These are phyloP conservation scores for Fraxinus dipetala DNA, from an alignment of 305 asterid genomes.

Conservation along the genomic window DNA sequence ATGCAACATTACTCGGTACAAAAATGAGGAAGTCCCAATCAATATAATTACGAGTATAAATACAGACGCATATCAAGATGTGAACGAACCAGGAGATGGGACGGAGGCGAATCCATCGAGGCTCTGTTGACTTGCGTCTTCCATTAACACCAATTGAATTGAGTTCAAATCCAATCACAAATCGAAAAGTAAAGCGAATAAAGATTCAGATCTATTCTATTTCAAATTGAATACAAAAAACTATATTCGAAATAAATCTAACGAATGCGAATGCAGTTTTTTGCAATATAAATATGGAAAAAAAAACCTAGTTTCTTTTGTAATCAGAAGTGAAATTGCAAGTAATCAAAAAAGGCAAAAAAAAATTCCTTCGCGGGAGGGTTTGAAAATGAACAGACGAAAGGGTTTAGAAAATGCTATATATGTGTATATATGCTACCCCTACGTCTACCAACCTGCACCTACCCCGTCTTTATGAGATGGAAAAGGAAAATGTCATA, in stretches of 20 bases:
- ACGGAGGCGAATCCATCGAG: slow-evolving; percentile 65
- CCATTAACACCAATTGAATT: slow-evolving; percentile 52
- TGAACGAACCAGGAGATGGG: slow-evolving; percentile 62
- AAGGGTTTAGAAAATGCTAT: slow-evolving; percentile 7
- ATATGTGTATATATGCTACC: background rate
- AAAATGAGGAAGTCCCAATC: background rate
- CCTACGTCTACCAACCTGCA: background rate
- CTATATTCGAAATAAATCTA: background rate
- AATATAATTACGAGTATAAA: background rate
- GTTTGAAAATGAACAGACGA: slow-evolving; percentile 32
- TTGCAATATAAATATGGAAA: background rate
- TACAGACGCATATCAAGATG: background rate
- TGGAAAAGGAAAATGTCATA: background rate
- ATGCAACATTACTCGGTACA: background rate
- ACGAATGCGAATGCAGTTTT: background rate
- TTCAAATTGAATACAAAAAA: slow-evolving; percentile 9
- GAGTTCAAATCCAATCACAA: slow-evolving; percentile 26
- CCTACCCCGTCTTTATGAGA: background rate
- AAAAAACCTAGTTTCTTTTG: slow-evolving; percentile 5
- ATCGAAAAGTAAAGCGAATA: slow-evolving; percentile 13
- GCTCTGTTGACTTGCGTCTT: slow-evolving; percentile 58
- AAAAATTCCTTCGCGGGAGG: slow-evolving; percentile 46
- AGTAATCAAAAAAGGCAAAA: slow-evolving; percentile 12
- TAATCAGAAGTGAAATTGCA: slow-evolving; percentile 10
- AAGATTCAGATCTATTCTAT: slow-evolving; percentile 39